These are phyloP conservation scores for Wickerhamomyces queroliae DNA, from an alignment of 805 yeast genomes.

Conservation along the genomic window DNA sequence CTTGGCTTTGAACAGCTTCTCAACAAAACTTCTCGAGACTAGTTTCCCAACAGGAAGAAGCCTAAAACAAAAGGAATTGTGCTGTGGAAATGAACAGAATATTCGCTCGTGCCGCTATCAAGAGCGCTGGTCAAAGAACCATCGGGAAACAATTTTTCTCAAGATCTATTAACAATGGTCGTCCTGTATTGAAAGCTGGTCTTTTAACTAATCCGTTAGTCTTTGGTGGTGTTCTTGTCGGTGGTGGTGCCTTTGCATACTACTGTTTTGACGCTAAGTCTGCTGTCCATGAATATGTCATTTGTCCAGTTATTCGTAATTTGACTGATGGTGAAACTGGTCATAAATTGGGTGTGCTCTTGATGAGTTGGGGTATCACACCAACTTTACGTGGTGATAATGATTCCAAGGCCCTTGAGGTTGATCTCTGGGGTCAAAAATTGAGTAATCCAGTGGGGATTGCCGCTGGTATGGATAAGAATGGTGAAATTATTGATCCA, in stretches of 20 bases:
- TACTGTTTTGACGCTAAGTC: constrained; percentile 75
- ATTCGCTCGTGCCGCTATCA: not conserved
- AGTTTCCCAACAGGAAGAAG: not conserved
- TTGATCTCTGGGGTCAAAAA: constrained; percentile 56
- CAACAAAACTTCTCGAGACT: not conserved
- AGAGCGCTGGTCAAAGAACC: not conserved
- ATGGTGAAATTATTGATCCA: constrained; percentile 86
- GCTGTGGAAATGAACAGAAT: not conserved
- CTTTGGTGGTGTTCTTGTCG: constrained; percentile 21
- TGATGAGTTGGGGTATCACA: constrained; percentile 60
- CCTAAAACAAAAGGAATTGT: too few relatives aligned
- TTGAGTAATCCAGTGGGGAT: constrained; percentile 80
- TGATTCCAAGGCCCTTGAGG: constrained; percentile 47
- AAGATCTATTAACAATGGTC: not conserved
- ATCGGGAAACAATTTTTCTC: not conserved
- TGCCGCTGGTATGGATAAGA: constrained; percentile 95
- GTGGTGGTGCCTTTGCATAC: constrained; percentile 37
- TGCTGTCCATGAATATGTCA: constrained; percentile 71
- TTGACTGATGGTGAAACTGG: constrained; percentile 81
- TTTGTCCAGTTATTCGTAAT: constrained; percentile 70
- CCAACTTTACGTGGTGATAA: constrained; percentile 56
- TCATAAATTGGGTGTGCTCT: constrained; percentile 67
- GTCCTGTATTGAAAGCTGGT: constrained; percentile 4
- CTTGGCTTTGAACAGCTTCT: too few relatives aligned
- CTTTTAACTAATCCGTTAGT: constrained; percentile 11